A percentile compares a stretch with the other conserved stretches of the same genome.
Evolutionary conservation across 257 asterid species (phyloP).

Genomic region (Linaria vulgaris): DNA sequence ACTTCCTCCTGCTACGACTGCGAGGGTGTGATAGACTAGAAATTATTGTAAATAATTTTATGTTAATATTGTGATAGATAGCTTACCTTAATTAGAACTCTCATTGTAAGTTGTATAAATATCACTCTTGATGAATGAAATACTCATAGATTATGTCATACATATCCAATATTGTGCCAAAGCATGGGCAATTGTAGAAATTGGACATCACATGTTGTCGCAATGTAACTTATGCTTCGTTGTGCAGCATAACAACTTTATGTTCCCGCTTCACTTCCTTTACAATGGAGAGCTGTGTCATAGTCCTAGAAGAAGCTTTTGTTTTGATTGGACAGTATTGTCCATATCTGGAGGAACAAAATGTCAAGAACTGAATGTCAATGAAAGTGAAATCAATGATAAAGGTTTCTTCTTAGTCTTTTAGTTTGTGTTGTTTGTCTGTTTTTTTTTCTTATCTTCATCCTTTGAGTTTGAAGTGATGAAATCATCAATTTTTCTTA

Average conservation of each 20-base stretch:
- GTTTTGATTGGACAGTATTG: constrained; percentile 33
- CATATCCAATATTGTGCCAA: constrained; percentile 22
- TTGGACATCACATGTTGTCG: constrained; percentile 39
- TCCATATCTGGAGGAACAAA: constrained; percentile 31
- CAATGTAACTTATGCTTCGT: constrained; percentile 30
- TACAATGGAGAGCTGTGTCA: constrained; percentile 35
- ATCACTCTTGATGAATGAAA: too few species aligned
- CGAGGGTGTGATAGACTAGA: too few species aligned
- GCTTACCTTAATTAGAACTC: too few species aligned
- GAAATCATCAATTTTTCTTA: neutral
- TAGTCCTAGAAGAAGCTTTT: constrained; percentile 30
- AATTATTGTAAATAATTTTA: too few species aligned
- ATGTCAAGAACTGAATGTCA: constrained; percentile 33
- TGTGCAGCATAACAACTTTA: constrained; percentile 27
- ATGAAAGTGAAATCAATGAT: constrained; percentile 34
- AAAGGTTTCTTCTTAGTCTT: too few species aligned
- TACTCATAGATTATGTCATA: too few species aligned
- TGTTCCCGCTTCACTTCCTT: constrained; percentile 32
- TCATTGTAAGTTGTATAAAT: too few species aligned
- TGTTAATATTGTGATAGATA: too few species aligned
- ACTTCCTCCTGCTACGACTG: too few species aligned
- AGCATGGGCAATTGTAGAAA: constrained; percentile 25
- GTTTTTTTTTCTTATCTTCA: neutral
- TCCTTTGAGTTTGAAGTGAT: neutral
- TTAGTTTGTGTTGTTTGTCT: too few species aligned